Evolutionary conservation across 257 asterid species (phyloP), one percentile per base, ranked within the genome.

Genomic region (Fraxinus americana): DNA sequence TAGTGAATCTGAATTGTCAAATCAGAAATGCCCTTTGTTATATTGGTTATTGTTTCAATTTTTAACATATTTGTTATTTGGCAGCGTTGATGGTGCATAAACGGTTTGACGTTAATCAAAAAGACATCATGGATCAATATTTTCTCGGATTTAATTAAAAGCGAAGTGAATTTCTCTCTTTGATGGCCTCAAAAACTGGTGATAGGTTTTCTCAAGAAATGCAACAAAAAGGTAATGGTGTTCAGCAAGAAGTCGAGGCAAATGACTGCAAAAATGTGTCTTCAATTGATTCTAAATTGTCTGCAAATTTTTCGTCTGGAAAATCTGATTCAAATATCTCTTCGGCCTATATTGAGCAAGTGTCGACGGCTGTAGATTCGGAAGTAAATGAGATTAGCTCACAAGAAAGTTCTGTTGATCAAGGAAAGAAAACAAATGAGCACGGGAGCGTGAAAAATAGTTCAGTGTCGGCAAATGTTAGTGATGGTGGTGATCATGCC

Each of bases 391-490:
- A 67, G 66, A 41, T 75, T 71, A 45, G 57, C 66, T 83, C 82
- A 36, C 76, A 70, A 5, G 84, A 80, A 29, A 67, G 77, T 38
- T 77, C 69, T 29, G 17, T 52, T 11, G 80, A 80, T 69, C 80
- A 73, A 75, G 82, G 72, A 32, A 80, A 80, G 73, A 77, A 80
- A 72, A 73, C 61, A n/a, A 57, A 70, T 9, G 84, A 50, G 73
- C 77, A 34, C 17, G 76, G 70, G 27, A 80, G 77, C 71, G 70
- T 34, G 38, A 80, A 83, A 72, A 77, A 59, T 36, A 83, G 86
- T 83, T 80, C 84, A 1, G 84, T 73, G 66, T 79, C 84, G 61
- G 75, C 76, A 41, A 80, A 83, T 70, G 79, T 76, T 16, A 83
- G 86, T 3, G 77, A 79, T 10, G 79, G 77, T 61, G 75, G 79